Percentiles rank a stretch among this genome's conserved stretches.
Evolutionary conservation across 768 basidiomycete species (phyloP).

Genomic region (Mycena alexandri): DNA sequence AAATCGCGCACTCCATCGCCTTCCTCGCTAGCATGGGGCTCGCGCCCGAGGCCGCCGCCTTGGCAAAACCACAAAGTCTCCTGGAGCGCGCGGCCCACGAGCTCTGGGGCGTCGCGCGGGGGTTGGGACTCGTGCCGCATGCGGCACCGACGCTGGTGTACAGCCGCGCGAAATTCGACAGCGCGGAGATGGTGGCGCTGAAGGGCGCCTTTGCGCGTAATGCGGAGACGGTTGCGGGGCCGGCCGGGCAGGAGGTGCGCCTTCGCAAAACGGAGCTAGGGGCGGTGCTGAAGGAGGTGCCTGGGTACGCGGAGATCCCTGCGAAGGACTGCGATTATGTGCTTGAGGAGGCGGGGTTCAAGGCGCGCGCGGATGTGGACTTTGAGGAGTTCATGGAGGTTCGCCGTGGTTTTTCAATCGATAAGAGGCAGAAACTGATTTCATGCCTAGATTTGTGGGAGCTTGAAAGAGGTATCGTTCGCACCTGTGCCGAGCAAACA

Average conservation of each 20-base stretch:
- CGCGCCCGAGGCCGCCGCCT: conserved; percentile 58
- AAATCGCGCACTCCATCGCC: conserved; percentile 68
- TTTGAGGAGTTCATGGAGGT: conserved; percentile 94
- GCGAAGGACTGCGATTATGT: conserved; percentile 80
- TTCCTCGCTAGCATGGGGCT: conserved; percentile 93
- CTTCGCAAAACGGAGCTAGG: conserved; percentile 56
- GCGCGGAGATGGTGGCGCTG: conserved; percentile 58
- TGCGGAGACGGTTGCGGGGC: conserved; percentile 42
- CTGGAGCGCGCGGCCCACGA: conserved; percentile 40
- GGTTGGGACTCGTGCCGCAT: conserved; percentile 55
- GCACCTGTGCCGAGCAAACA: conserved; percentile 47
- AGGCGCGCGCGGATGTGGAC: conserved; percentile 66
- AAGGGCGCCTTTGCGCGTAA: conserved; percentile 53
- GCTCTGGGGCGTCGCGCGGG: conserved; percentile 50
- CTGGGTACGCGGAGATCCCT: conserved; percentile 72
- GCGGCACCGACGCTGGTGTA: conserved; percentile 33
- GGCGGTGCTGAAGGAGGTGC: conserved; percentile 58
- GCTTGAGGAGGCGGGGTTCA: conserved; percentile 80
- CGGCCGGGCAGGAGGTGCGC: conserved; percentile 48
- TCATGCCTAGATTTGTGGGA: conserved; percentile 74
- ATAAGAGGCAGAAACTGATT: background rate
- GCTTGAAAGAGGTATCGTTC: conserved; percentile 75
- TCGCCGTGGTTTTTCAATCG: background rate
- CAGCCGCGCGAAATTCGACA: conserved; percentile 60
- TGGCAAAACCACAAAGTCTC: conserved; percentile 41